Conservation (phyloP, 305 asterid species). For the Solanum hybrid region DNA sequence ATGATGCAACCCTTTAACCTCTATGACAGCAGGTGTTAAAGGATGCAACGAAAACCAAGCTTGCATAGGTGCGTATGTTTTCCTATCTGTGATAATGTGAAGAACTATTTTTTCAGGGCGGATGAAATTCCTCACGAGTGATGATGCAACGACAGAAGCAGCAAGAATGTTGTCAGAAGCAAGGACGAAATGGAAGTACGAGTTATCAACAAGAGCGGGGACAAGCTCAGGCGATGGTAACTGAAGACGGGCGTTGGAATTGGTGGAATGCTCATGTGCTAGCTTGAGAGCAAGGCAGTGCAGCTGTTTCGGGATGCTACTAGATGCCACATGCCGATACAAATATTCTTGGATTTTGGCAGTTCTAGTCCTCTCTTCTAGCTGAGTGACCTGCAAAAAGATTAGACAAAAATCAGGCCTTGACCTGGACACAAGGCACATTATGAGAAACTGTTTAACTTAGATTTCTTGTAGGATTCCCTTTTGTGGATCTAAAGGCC, state of each 20-base stretch:
- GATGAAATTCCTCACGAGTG: conserved; percentile 58
- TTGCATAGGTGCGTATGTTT: conserved; percentile 89
- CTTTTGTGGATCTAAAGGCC: neutral
- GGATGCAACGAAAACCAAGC: conserved; percentile 95
- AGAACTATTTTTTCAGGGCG: conserved; percentile 60
- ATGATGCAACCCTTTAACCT: conserved; percentile 85
- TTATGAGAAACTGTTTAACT: neutral
- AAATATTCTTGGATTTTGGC: conserved; percentile 92
- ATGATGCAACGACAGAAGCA: conserved; percentile 85
- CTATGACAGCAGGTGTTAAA: conserved; percentile 61
- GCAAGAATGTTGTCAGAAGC: conserved; percentile 92
- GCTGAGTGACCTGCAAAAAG: conserved; percentile 47
- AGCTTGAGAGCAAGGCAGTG: conserved; percentile 73
- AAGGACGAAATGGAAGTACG: conserved; percentile 69
- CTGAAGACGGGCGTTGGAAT: conserved; percentile 77
- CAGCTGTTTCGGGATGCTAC: conserved; percentile 90
- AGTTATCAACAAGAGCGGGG: conserved; percentile 75
- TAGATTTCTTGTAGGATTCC: neutral
- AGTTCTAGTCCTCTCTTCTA: conserved; percentile 73
- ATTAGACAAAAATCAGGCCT: neutral
- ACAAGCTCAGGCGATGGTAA: conserved; percentile 74
- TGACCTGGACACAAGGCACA: neutral
- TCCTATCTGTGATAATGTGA: conserved; percentile 76
- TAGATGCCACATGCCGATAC: conserved; percentile 94
- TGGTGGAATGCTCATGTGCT: conserved; percentile 83